Base-by-base conservation (phyloP, 768 basidiomycete genomes). In the Nidularia pulvinata region DNA sequence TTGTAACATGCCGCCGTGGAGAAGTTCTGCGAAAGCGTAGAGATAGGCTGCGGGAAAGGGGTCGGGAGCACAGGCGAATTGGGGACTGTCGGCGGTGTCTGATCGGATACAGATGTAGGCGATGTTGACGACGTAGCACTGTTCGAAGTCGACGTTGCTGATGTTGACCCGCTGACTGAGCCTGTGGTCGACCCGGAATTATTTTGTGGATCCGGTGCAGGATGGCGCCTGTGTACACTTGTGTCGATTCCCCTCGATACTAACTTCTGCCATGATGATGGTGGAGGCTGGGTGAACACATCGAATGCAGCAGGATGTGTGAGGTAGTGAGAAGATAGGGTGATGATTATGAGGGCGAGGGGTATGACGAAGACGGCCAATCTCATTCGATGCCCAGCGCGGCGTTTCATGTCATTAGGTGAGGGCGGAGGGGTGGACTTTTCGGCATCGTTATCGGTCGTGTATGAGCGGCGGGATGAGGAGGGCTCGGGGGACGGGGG, bases 41-140 rank as follows among this genome's bases (percentile, higher is more conserved):
- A 91, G 63, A 85, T 85, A 0, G 89, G 78, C 56, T 90, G 89
- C 3, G 89, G 89, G 65, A 93, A 92, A 0, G 91, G 91, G 5
- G 82, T 83, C 6, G 90, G 89, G 25, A 92, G 76, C n/a, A 39
- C 37, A 39, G 9, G 10, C 5, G 70, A 57, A 4, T 69, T 55
- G 0, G 86, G 85, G n/a, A 86, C 68, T 2, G 78, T 72, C 1
- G 83, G 84, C 6, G 62, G 52, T 36, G 59, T 73, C 50, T 56
- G 59, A 6, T 70, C 58, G 33, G 64, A 51, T 11, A 62, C 45
- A n/a, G 55, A 22, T 0, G 61, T 54, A 3, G 56, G 53, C 1
- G 66, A 56, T n/a, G 61, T 51, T 7, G 65, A 46, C 7, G 60
- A 49, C 6, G 64, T 44, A 4, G 56, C 58, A n/a, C 63, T 55